phyloP scores from a whole-genome alignment of 192 early-diverging fungal genomes.

The Umbelopsis isabellina region DNA sequence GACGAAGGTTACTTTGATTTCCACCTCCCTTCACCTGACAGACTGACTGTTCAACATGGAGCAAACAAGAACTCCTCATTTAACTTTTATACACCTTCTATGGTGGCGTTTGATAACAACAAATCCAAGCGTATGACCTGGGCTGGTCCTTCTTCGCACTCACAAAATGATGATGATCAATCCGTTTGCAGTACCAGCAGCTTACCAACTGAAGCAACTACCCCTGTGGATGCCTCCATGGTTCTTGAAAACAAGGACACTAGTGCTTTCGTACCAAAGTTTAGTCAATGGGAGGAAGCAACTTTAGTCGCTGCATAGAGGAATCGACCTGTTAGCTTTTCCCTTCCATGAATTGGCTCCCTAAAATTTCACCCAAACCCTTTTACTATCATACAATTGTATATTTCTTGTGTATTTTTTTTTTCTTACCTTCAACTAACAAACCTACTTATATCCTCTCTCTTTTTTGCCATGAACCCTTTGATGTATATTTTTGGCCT shows the following conservation, averaged over 20 bases:
- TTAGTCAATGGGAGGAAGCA: slow-evolving; percentile 12
- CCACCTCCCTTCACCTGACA: slow-evolving; percentile 16
- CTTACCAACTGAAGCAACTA: slow-evolving; percentile 10
- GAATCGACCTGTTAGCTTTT: not conserved
- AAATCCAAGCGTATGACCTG: slow-evolving; percentile 21
- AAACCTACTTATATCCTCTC: not conserved
- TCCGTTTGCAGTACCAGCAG: slow-evolving; percentile 14
- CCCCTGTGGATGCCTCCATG: slow-evolving; percentile 7
- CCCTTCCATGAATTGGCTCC: not conserved
- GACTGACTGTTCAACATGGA: slow-evolving; percentile 21
- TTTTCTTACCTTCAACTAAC: not conserved
- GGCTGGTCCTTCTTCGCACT: slow-evolving; percentile 2
- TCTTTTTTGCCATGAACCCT: not conserved
- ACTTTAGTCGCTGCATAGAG: not conserved
- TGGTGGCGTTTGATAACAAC: slow-evolving; percentile 19
- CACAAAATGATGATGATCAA: slow-evolving; percentile 16
- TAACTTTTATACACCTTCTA: slow-evolving; percentile 21
- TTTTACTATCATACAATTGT: slow-evolving; percentile 4
- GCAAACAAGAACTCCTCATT: slow-evolving; percentile 13
- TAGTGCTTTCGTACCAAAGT: slow-evolving; percentile 15
- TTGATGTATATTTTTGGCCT: slow-evolving; percentile 8
- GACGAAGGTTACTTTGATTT: slow-evolving; percentile 17
- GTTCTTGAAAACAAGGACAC: slow-evolving; percentile 8
- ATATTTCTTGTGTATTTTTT: not conserved
- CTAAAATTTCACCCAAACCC: not conserved